Conservation (phyloP, 176 grass and related monocot species). For the Dactylis glomerata region DNA sequence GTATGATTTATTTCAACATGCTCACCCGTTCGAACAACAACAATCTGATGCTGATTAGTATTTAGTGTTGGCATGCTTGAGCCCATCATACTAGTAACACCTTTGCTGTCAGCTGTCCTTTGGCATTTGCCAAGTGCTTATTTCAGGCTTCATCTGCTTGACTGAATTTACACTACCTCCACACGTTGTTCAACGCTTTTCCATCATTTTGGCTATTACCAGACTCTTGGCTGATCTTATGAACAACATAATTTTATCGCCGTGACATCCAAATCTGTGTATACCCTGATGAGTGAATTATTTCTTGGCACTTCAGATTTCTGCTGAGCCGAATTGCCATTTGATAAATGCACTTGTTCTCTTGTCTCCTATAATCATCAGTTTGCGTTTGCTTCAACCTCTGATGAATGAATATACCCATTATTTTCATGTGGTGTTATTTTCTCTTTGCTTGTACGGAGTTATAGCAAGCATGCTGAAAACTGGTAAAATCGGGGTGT, state of each 20-base stretch:
- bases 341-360: conserved; percentile 46
- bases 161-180: conserved; percentile 46
- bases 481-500: conserved; percentile 42
- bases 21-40: conserved; percentile 31
- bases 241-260: conserved; percentile 45
- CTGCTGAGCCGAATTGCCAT: conserved; percentile 50
- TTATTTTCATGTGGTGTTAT: conserved; percentile 22
- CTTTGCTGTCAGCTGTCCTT: conserved; percentile 35
- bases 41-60: conserved; percentile 40
- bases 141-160: conserved; percentile 46
- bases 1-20: conserved; percentile 51
- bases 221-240: conserved; percentile 52
- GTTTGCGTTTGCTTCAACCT: conserved; percentile 56
- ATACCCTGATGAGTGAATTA: conserved; percentile 38
- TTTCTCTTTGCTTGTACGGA: conserved; percentile 41
- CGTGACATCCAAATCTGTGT: conserved; percentile 63
- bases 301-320: conserved; percentile 50
- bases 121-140: neutral
- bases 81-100: conserved; percentile 13
- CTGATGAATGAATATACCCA: conserved; percentile 37
- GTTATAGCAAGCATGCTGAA: conserved; percentile 47
- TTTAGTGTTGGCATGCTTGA: conserved; percentile 36
- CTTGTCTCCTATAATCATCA: conserved; percentile 46
- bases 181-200: conserved; percentile 40
- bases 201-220: conserved; percentile 65